Conservation (phyloP, 2,329 filamentous ascomycete genomes). For the Tolypocladium nubicola region DNA sequence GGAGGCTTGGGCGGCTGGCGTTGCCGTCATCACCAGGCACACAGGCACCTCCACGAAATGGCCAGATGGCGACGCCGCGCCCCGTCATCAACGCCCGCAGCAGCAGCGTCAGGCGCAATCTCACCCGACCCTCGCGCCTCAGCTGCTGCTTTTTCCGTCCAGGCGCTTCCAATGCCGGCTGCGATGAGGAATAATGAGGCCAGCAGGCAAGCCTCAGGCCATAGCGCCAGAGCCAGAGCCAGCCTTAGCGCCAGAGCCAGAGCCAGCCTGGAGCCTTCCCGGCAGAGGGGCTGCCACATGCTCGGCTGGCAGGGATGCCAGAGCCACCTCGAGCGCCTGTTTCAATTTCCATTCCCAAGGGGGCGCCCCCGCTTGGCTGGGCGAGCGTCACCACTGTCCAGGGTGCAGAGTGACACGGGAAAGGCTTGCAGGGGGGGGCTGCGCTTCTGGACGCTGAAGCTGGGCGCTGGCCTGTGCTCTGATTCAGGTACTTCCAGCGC, state of each 20-base stretch:
- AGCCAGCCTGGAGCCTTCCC: neutral
- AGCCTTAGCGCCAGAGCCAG: neutral
- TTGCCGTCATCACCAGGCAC: neutral
- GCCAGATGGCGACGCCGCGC: neutral
- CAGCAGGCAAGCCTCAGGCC: neutral
- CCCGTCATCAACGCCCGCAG: neutral
- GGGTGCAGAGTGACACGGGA: conserved; percentile 2
- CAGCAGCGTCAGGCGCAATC: neutral
- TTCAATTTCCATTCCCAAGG: conserved; percentile 10
- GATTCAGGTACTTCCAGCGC: conserved; percentile 5
- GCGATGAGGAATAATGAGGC: neutral
- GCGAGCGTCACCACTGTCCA: neutral
- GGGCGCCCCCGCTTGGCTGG: conserved; percentile 7
- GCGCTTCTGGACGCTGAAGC: neutral
- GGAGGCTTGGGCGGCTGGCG: neutral
- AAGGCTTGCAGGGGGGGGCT: conserved; percentile 1
- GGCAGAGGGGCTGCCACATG: neutral
- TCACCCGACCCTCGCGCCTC: neutral
- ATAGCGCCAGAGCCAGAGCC: neutral
- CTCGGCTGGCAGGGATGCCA: neutral
- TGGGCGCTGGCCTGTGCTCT: conserved; percentile 1
- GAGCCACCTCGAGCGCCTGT: conserved; percentile 4
- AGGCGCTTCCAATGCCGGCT: neutral
- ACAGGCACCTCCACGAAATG: neutral
- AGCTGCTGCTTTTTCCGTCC: neutral